Base-by-base conservation (phyloP, 2,329 filamentous ascomycete genomes). In the Fusarium sp. region DNA sequence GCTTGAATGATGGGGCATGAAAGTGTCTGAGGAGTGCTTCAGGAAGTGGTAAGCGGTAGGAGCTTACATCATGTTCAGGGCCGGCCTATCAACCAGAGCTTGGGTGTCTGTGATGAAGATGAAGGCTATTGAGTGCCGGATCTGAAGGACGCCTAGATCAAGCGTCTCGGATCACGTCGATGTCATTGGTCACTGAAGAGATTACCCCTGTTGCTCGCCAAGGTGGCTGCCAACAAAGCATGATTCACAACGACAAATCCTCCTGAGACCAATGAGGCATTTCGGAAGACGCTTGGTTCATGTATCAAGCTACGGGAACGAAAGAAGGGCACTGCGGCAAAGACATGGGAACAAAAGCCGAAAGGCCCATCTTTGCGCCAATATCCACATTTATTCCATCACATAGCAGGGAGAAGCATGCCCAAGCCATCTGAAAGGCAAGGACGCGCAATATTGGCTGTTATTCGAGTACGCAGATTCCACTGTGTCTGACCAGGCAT, bases 311-410 rank as follows among this genome's bases (percentile, higher is more conserved):
- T 7, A 12, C 9, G 4, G 28, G 46, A 49, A 19, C 28, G 9
- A 16, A 30, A 6, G 6, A 11, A 49, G 28, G 6, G 1, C 7
- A 38, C 19, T 11, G 37, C 8, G 21, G 8, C 18, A 28, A 13
- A 13, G 7, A 28, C 11, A 46, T 28, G 5, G 6, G 10, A 32
- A 11, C 9, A 18, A 25, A n/a, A 12, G 13, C 13, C 3, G 13
- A 16, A 12, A 18, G 9, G 6, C 15, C 9, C 9, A 16, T 21
- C 19, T 18, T 32, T n/a, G 1, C 19, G 3, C 9, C 6, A 12
- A 9, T 12, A 2, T 18, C 21, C 19, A 12, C 15, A 9, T 12
- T 12, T 0, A 16, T 12, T 16, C 4, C 13, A n/a, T 4, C 4
- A n/a, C 4, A 16, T 16, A 30, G 10, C 28, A n/a, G 21, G 2